Percentiles rank a stretch among this genome's conserved stretches.
phyloP scores from a whole-genome alignment of 164 flowering plant genomes.

The Platanus orientalis region DNA sequence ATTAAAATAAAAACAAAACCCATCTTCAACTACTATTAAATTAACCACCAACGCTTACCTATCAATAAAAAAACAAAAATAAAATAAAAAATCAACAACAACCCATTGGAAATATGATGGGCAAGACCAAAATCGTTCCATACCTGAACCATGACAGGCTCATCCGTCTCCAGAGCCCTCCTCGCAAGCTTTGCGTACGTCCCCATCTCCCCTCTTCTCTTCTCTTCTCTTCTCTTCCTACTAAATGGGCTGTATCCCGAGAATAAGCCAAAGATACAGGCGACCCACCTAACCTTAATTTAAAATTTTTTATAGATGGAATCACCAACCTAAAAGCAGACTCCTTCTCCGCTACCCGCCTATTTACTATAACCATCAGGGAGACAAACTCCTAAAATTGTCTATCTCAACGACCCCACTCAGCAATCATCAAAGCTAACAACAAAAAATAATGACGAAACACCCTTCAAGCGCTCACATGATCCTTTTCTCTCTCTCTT shows the following conservation, averaged over 20 bases:
- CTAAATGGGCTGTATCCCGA: neutral
- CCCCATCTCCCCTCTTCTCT: constrained; percentile 47
- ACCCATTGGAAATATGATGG: no score
- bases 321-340: neutral
- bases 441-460: no score
- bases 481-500: no score
- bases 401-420: no score
- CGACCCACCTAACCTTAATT: neutral
- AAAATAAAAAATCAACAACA: neutral
- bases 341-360: neutral
- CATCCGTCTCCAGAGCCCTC: constrained; percentile 63
- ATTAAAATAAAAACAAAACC: no score
- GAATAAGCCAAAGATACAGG: neutral
- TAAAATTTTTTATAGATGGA: neutral
- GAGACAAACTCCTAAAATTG: no score
- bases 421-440: no score
- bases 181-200: constrained; percentile 50
- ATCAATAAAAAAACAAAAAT: neutral
- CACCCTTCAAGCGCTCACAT: no score
- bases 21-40: no score
- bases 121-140: constrained; percentile 1
- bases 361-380: neutral
- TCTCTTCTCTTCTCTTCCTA: neutral
- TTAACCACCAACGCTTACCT: no score
- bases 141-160: constrained; percentile 80